Percentiles rank a stretch among this genome's conserved stretches.
Conservation (phyloP, 2,329 filamentous ascomycete species). For the Pestalotiopsis sp. region DNA sequence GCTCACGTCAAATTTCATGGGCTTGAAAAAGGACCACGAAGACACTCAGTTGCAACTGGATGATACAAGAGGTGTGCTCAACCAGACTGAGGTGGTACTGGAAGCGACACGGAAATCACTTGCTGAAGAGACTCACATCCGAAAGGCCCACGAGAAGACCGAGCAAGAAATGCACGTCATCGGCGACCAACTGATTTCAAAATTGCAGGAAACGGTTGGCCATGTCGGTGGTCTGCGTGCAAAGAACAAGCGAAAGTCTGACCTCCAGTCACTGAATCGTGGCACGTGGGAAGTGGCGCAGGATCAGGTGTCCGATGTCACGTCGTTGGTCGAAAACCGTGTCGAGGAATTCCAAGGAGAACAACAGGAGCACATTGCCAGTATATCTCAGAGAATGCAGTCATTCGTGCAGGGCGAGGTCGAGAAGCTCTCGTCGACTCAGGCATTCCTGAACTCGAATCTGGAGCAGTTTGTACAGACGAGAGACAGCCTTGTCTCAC, state of each 20-base stretch:
- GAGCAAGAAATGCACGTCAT: conserved; percentile 76
- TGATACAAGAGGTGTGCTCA: conserved; percentile 78
- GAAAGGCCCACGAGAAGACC: conserved; percentile 84
- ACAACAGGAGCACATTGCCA: conserved; percentile 71
- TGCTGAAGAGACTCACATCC: conserved; percentile 76
- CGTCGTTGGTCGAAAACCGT: conserved; percentile 73
- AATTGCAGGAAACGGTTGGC: conserved; percentile 74
- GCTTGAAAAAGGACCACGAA: conserved; percentile 88
- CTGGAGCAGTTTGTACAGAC: conserved; percentile 68
- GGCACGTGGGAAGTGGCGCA: conserved; percentile 79
- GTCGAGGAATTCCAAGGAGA: conserved; percentile 72
- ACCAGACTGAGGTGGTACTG: conserved; percentile 86
- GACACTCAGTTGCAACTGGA: conserved; percentile 71
- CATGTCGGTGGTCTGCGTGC: conserved; percentile 83
- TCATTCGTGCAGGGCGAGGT: conserved; percentile 77
- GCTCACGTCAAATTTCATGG: conserved; percentile 84
- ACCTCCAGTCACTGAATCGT: conserved; percentile 80
- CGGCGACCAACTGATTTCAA: conserved; percentile 76
- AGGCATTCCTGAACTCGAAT: conserved; percentile 71
- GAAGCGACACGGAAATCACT: conserved; percentile 75
- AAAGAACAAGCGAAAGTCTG: conserved; percentile 84
- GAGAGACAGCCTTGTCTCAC: conserved; percentile 67
- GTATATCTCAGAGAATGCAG: conserved; percentile 73
- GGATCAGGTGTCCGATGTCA: conserved; percentile 74
- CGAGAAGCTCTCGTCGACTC: conserved; percentile 69